phyloP scores from a whole-genome alignment of 164 flowering plant genomes.

The Annona squamosa region DNA sequence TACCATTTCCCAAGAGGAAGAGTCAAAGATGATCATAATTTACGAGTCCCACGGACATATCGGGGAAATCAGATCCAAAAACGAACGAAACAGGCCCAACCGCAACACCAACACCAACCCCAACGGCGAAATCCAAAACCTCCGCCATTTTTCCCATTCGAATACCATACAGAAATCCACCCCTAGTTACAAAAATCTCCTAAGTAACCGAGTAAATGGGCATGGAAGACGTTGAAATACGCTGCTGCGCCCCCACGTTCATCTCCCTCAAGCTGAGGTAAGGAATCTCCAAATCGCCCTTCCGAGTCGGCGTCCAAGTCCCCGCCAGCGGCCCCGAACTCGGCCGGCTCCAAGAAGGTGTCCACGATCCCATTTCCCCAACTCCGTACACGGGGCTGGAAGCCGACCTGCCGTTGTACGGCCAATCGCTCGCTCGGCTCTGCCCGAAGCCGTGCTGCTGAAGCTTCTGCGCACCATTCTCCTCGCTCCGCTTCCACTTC shows the following conservation, averaged over 20 bases:
- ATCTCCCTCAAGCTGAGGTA: constrained; percentile 73
- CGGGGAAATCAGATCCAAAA: neutral
- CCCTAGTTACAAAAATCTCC: neutral
- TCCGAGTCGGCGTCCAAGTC: constrained; percentile 34
- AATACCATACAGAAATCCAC: neutral
- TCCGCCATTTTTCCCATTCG: neutral
- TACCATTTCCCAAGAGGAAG: too few species aligned
- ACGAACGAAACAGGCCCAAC: neutral
- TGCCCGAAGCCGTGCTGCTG: neutral
- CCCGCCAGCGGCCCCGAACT: constrained; percentile 66
- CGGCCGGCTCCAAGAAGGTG: constrained; percentile 51
- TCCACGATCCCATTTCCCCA: constrained; percentile 51
- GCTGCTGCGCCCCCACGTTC: constrained; percentile 32
- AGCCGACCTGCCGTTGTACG: constrained; percentile 17
- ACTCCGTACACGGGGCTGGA: constrained; percentile 66
- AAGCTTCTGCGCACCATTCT: neutral
- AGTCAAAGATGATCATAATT: too few species aligned
- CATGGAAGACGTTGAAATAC: constrained; percentile 50
- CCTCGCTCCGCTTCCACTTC: constrained; percentile 37
- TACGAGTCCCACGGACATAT: too few species aligned
- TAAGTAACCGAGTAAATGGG: constrained; percentile 85
- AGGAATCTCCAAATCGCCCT: constrained; percentile 44
- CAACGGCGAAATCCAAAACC: neutral
- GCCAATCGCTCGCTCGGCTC: constrained; percentile 5
- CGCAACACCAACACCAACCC: neutral